These are phyloP conservation scores for Coelastrella sp. DNA, from an alignment of 139 green algal genomes.

Conservation along the genomic window DNA sequence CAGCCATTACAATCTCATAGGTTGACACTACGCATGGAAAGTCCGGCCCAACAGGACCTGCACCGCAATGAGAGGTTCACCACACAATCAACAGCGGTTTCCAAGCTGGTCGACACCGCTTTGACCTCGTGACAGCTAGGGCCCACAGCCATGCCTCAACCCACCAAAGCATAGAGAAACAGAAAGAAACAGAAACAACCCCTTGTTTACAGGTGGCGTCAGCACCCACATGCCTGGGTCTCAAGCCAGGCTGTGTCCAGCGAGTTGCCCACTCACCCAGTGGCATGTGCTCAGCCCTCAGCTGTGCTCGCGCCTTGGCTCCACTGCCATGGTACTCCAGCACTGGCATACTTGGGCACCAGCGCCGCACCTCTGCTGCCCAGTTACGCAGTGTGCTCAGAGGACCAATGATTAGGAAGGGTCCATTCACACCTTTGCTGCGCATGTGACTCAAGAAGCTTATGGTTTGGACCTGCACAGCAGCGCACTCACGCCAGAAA, in stretches of 20 bases:
- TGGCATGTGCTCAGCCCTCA: slow-evolving; percentile 60
- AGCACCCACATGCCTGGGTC: too few species aligned
- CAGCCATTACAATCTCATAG: slow-evolving; percentile 95
- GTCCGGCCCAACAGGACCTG: slow-evolving; percentile 3
- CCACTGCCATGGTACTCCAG: slow-evolving; percentile 95
- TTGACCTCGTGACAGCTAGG: background rate
- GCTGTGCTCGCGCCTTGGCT: slow-evolving; percentile 59
- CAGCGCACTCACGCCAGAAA: background rate
- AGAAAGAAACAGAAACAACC: background rate
- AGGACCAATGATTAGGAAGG: slow-evolving; percentile 91
- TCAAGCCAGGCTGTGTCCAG: background rate
- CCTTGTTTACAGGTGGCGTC: too few species aligned
- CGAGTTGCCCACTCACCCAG: slow-evolving; percentile 12
- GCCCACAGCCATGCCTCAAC: background rate
- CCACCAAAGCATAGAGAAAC: background rate
- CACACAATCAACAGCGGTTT: background rate
- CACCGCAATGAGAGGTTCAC: background rate
- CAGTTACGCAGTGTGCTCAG: slow-evolving; percentile 97
- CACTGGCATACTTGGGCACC: slow-evolving; percentile 81
- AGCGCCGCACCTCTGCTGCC: slow-evolving; percentile 87
- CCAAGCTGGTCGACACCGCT: background rate
- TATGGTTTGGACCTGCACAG: slow-evolving; percentile 92
- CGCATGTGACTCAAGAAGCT: slow-evolving; percentile 92
- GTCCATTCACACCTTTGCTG: slow-evolving; percentile 77
- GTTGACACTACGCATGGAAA: slow-evolving; percentile 95